Conservation (phyloP, 179 eudicot species). For the Actinidia chinensis region DNA sequence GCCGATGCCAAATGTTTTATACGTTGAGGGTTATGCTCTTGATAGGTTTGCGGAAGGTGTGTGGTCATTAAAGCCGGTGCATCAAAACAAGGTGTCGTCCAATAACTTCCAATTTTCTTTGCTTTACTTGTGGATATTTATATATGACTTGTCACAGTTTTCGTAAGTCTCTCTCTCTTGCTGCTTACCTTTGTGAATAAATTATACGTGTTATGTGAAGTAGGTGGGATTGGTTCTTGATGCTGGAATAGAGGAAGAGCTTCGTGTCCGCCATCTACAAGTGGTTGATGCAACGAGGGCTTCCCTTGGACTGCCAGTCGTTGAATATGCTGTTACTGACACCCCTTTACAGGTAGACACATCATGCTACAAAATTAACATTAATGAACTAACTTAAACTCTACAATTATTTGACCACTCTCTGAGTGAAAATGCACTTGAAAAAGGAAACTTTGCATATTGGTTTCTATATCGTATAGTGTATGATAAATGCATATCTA, state of each 20-base stretch:
- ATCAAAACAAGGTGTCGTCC: slow-evolving; percentile 66
- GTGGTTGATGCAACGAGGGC: slow-evolving; percentile 94
- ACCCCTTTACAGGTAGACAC: slow-evolving; percentile 67
- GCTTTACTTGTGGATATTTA: not conserved
- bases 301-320: slow-evolving; percentile 90
- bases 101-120: slow-evolving; percentile 4
- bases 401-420: not conserved
- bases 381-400: slow-evolving; percentile 3
- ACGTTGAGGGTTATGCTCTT: slow-evolving; percentile 94
- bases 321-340: slow-evolving; percentile 85
- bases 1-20: slow-evolving; percentile 72
- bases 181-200: slow-evolving; percentile 18
- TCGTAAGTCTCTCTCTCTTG: not conserved
- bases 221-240: slow-evolving; percentile 92
- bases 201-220: slow-evolving; percentile 23
- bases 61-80: slow-evolving; percentile 85
- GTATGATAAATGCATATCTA: not conserved
- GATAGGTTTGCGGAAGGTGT: slow-evolving; percentile 82
- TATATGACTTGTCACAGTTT: not conserved
- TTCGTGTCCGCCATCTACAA: slow-evolving; percentile 71
- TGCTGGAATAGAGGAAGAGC: slow-evolving; percentile 82
- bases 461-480: not conserved
- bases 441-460: not conserved
- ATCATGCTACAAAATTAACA: not conserved
- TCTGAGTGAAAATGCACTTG: not conserved